phyloP scores from a whole-genome alignment of 352 stramenopile genomes.

The Globisporangium lucens region DNA sequence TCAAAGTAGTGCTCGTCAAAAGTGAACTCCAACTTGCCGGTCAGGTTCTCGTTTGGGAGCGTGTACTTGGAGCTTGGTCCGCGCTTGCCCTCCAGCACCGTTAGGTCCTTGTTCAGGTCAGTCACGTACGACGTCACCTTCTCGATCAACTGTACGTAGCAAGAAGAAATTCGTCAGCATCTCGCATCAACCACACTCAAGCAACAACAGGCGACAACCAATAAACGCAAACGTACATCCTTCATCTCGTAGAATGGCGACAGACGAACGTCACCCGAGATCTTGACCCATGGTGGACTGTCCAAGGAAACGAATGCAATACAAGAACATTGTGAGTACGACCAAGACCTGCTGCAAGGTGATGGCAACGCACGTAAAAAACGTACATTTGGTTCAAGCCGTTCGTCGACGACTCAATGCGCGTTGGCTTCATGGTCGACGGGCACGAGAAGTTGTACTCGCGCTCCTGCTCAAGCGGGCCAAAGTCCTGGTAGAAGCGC shows the following conservation, averaged over 20 bases:
- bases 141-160: conserved; percentile 45
- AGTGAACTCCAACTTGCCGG: conserved; percentile 86
- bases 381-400: conserved; percentile 81
- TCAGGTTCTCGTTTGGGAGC: conserved; percentile 72
- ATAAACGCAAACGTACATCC: conserved; percentile 45
- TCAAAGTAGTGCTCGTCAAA: conserved; percentile 83
- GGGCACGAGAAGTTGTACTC: conserved; percentile 91
- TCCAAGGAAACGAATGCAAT: neutral
- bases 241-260: conserved; percentile 92
- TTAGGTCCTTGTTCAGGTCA: conserved; percentile 84
- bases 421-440: conserved; percentile 87
- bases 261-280: conserved; percentile 89
- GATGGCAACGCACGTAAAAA: too few species aligned
- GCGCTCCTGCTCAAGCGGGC: conserved; percentile 70
- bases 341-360: too few species aligned
- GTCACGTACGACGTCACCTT: conserved; percentile 85
- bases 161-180: conserved; percentile 2
- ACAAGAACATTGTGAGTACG: neutral
- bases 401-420: conserved; percentile 76
- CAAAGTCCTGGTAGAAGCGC: conserved; percentile 90
- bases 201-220: neutral
- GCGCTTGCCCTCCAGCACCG: conserved; percentile 72
- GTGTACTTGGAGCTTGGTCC: conserved; percentile 91
- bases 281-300: conserved; percentile 87
- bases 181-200: conserved; percentile 4